Conservation (phyloP, 805 yeast genomes). For the Ogataea saltuana region DNA sequence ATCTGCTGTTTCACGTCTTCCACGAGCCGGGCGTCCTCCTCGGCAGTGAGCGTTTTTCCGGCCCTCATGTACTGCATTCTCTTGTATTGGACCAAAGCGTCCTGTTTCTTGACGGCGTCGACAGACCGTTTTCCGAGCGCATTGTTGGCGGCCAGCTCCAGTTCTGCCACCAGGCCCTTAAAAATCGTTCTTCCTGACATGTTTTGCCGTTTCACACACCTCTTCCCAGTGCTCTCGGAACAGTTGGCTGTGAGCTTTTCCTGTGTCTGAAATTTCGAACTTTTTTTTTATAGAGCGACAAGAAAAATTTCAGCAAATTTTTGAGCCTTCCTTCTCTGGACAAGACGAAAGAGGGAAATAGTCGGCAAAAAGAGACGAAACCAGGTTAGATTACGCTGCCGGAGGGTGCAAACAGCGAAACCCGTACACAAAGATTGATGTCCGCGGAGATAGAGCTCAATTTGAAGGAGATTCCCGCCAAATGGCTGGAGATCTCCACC, state of each 20-base stretch:
- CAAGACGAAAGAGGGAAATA: too few relatives aligned
- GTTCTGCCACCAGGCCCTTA: slow-evolving; percentile 41
- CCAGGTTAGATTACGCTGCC: too few relatives aligned
- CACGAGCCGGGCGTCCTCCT: slow-evolving; percentile 37
- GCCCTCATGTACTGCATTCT: slow-evolving; percentile 46
- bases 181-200: slow-evolving; percentile 29
- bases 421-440: not conserved
- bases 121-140: slow-evolving; percentile 40
- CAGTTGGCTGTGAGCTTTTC: too few relatives aligned
- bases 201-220: slow-evolving; percentile 1
- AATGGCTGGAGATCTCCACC: slow-evolving; percentile 37
- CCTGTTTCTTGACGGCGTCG: slow-evolving; percentile 44
- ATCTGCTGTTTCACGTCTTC: slow-evolving; percentile 38
- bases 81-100: slow-evolving; percentile 49
- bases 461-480: slow-evolving; percentile 23
- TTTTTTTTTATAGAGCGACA: too few relatives aligned
- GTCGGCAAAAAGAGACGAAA: too few relatives aligned
- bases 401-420: not conserved
- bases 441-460: slow-evolving; percentile 13
- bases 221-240: not conserved
- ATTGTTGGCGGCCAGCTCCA: slow-evolving; percentile 39
- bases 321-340: too few relatives aligned
- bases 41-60: slow-evolving; percentile 36
- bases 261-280: too few relatives aligned
- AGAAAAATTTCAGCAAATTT: too few relatives aligned